Evolutionary conservation across 495 filamentous ascomycete species (phyloP), one percentile per base, ranked within the genome.

Genomic region (Evansstolkia leycettana): DNA sequence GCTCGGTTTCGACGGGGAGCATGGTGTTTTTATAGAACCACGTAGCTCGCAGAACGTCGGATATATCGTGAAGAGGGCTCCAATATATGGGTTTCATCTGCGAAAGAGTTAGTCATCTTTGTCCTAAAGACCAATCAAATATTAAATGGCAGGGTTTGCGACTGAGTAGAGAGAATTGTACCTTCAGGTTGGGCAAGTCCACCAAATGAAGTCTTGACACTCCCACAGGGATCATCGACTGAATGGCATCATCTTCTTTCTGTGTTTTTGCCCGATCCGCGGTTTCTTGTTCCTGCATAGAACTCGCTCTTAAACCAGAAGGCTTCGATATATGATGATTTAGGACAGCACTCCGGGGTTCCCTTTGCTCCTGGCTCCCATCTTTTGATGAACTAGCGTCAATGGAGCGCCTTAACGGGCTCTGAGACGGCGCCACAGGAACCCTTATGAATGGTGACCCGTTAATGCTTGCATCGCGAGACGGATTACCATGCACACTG

Each of bases 21-120:
- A 95, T 92, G 2, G 84, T 86, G 48, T 94, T 86, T 50, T 78
- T 80, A 55, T 95, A 96, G 50, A 98, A 96, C 90, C 90, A 98
- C 0, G 90, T 96, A 1, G 83, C 87, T 27, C 90, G 73, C 48
- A 82, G 60, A 6, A 95, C 88, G 7, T 69, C 65, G 7, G 84
- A 79, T 11, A 94, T 71, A 49, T 98, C 90, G 43, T 93, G 83
- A 14, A 95, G 70, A n/a, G 90, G 89, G 23, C 78, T 86, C 90
- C 90, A 98, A 47, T 98, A 98, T 27, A 96, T 95, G 0, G 90
- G 90, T 52, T 88, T 81, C 87, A 98, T 95, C 59, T 83, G 79
- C 10, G 10, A 20, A 33, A 13, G 32, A 24, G 18, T 47, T 33
- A 48, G 42, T 11, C 19, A 13, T 27, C 35, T 7, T 12, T 23